Evolutionary conservation across 345 rosid species (phyloP).

Genomic region (Salix exigua): DNA sequence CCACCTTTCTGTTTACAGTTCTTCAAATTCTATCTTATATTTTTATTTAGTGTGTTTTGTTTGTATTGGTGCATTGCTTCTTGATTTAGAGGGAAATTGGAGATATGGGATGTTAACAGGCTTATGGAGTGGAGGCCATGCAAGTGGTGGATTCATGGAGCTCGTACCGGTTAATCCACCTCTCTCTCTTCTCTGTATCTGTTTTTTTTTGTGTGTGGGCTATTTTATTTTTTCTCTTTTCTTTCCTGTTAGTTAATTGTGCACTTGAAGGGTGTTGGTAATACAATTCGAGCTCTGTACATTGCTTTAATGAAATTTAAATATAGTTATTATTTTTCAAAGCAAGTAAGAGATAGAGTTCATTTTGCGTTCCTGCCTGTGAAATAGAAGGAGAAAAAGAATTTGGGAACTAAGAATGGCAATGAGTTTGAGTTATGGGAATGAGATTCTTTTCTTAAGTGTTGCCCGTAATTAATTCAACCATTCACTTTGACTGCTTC

Average conservation of each 20-base stretch:
- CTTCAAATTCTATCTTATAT: not conserved
- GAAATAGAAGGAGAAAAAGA: not conserved
- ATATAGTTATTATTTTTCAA: too few species aligned
- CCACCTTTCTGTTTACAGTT: not conserved
- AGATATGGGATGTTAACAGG: constrained; percentile 81
- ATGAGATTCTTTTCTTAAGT: not conserved
- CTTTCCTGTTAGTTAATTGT: too few species aligned
- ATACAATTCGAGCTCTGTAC: too few species aligned
- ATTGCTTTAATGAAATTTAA: too few species aligned
- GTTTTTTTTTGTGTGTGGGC: not conserved
- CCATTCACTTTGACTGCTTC: not conserved
- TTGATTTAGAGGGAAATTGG: constrained; percentile 36
- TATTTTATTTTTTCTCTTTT: not conserved
- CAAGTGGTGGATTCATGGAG: constrained; percentile 84
- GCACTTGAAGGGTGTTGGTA: too few species aligned
- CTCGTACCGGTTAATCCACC: constrained; percentile 39
- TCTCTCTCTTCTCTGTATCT: not conserved
- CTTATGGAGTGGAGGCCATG: constrained; percentile 88
- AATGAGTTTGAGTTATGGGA: not conserved
- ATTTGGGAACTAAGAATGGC: not conserved
- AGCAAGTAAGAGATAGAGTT: not conserved
- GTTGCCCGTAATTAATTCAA: not conserved
- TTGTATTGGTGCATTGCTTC: not conserved
- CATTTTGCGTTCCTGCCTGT: not conserved
- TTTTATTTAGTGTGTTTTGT: not conserved